Evolutionary conservation across 1,284 basidiomycete species (phyloP).

Genomic region (Trametes polyzona): DNA sequence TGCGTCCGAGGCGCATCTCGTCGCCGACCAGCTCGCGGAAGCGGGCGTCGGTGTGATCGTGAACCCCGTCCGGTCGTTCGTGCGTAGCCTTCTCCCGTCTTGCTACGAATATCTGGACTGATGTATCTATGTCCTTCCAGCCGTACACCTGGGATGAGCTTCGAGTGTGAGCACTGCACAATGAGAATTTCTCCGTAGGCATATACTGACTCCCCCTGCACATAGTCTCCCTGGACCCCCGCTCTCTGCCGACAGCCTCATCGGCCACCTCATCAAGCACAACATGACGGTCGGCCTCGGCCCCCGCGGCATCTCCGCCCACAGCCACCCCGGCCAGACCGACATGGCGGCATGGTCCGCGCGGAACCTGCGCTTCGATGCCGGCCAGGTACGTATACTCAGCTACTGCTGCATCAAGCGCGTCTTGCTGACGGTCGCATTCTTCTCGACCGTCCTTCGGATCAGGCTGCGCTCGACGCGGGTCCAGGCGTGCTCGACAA

Average conservation of each 20-base stretch:
- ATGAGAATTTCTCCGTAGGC: slow-evolving; percentile 32
- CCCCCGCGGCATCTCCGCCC: slow-evolving; percentile 11
- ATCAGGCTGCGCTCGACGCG: slow-evolving; percentile 42
- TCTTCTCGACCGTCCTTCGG: neutral
- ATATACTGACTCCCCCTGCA: neutral
- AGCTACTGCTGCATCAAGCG: neutral
- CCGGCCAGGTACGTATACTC: slow-evolving; percentile 49
- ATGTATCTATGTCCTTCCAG: neutral
- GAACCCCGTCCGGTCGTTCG: slow-evolving; percentile 57
- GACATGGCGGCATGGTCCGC: slow-evolving; percentile 53
- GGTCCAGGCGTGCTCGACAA: slow-evolving; percentile 42
- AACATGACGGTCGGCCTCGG: slow-evolving; percentile 81
- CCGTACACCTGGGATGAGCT: slow-evolving; percentile 60
- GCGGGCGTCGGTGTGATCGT: slow-evolving; percentile 80
- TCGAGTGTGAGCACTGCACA: slow-evolving; percentile 44
- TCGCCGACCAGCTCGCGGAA: slow-evolving; percentile 75
- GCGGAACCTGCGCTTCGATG: slow-evolving; percentile 65
- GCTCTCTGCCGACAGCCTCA: slow-evolving; percentile 64
- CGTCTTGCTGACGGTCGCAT: slow-evolving; percentile 23
- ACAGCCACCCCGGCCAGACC: slow-evolving; percentile 32
- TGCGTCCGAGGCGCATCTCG: slow-evolving; percentile 73
- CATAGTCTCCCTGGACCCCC: slow-evolving; percentile 72
- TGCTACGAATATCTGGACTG: slow-evolving; percentile 39
- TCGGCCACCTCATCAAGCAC: slow-evolving; percentile 63
- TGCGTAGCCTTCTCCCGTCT: neutral